A percentile compares a stretch with the other conserved stretches of the same genome.
Evolutionary conservation across 1,139 yeast genomes (phyloP).

Genomic region (Candida glucosophila): DNA sequence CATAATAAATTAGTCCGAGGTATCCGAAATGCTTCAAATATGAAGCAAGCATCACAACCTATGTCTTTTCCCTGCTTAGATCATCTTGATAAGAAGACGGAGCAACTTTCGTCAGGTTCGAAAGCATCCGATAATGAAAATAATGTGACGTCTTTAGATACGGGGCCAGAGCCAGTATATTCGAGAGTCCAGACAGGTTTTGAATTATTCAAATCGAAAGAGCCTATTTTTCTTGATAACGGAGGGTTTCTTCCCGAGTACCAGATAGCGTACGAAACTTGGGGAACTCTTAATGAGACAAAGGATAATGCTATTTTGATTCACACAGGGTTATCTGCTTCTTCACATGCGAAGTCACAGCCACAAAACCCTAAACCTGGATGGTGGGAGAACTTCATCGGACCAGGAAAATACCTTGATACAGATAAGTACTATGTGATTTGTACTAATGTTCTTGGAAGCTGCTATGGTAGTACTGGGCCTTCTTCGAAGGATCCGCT

Average conservation of each 20-base stretch:
- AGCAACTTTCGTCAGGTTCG: constrained; percentile 22
- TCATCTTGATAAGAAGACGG: constrained; percentile 54
- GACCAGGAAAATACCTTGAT: constrained; percentile 73
- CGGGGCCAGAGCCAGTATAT: constrained; percentile 84
- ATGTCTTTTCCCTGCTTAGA: constrained; percentile 84
- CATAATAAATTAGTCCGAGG: too few species aligned
- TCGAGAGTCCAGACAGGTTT: constrained; percentile 65
- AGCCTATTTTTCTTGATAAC: constrained; percentile 66
- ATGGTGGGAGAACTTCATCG: constrained; percentile 96
- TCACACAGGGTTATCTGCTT: constrained; percentile 89
- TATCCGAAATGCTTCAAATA: constrained; percentile 1
- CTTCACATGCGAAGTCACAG: constrained; percentile 91
- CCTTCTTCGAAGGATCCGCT: constrained; percentile 79
- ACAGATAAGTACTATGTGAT: constrained; percentile 74
- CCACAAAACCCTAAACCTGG: constrained; percentile 63
- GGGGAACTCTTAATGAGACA: constrained; percentile 66
- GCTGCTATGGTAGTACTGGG: constrained; percentile 93
- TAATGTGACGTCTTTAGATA: constrained; percentile 42
- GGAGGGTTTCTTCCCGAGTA: constrained; percentile 74
- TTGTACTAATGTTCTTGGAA: constrained; percentile 88
- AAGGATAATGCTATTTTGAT: constrained; percentile 67
- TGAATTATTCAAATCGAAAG: constrained; percentile 42
- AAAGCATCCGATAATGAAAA: constrained; percentile 9
- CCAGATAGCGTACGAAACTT: constrained; percentile 81
- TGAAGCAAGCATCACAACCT: constrained; percentile 37